Evolutionary conservation across 495 filamentous ascomycete species (phyloP), one percentile per base, ranked within the genome.

Genomic region (Elasticomyces elasticus): DNA sequence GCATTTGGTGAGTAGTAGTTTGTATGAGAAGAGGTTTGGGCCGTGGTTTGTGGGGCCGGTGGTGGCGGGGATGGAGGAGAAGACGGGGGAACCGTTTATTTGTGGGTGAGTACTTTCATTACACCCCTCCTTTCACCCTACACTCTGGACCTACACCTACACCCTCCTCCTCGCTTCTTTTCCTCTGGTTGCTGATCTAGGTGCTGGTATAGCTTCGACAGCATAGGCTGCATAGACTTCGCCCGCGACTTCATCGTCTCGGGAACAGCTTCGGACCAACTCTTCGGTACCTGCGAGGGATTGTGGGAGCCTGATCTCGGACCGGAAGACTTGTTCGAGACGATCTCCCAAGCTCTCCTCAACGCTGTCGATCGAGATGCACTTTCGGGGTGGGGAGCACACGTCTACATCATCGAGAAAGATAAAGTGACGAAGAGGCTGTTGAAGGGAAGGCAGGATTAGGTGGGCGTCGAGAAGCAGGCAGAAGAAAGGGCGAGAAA

Each of bases 381-480:
- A 43, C 75, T 98, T 43, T 95, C 90, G 11, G 92, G 92, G 60
- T 98, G 92, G 92, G 92, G 92, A 66, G 92, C 92, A 30, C 87
- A 97, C 63, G 92, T 98, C 58, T 97, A 96, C 71, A 89, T 98
- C 61, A 92, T 98, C 71, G 94, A 97, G 79, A 98, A 97, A 78
- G 89, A 94, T 72, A 97, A 97, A 82, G 89, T 97, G 38, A 95
- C 91, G 64, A 95, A 98, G 84, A 78, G 92, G 66, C 78, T 97
- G 78, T 72, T 98, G 66, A 98, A 98, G 80, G 90, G 92, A 69
- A 73, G 82, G 68, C 82, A 85, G 68, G 82, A 85, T 65, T 83
- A 68, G 53, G 24, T 24, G 28, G 35, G 20, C 6, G 20, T 22
- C 4, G 30, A n/a, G 9, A 38, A 20, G 42, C 6, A 10, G 49